phyloP scores from a whole-genome alignment of 805 yeast species.

The Naumovozyma baii region DNA sequence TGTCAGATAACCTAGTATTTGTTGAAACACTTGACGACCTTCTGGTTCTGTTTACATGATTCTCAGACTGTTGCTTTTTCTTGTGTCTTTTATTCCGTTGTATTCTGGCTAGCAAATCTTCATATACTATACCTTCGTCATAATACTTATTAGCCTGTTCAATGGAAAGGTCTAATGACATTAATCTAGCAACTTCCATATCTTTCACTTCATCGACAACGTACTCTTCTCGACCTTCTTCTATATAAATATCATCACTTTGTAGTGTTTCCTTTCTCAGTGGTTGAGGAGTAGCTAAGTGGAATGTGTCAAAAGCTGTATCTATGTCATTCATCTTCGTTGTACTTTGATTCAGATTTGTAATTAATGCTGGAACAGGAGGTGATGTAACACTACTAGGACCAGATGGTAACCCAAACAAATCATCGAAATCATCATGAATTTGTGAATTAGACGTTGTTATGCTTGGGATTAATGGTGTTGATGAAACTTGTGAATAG shows the following conservation, averaged over 20 bases:
- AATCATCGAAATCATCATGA: constrained; percentile 17
- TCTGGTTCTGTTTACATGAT: not conserved
- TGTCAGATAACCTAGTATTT: not conserved
- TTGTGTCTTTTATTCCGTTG: not conserved
- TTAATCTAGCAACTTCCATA: constrained; percentile 28
- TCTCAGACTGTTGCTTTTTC: not conserved
- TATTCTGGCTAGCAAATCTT: constrained; percentile 7
- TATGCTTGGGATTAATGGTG: not conserved
- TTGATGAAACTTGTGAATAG: not conserved
- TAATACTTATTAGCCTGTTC: constrained; percentile 17
- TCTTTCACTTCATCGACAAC: constrained; percentile 28
- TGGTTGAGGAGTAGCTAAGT: constrained; percentile 1
- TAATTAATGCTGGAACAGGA: too few species aligned
- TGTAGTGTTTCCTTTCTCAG: not conserved
- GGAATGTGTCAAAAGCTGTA: constrained; percentile 17
- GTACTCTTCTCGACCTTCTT: constrained; percentile 4
- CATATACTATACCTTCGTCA: constrained; percentile 21
- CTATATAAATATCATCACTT: not conserved
- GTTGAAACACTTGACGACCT: too few species aligned
- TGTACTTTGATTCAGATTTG: not conserved
- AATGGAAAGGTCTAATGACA: constrained; percentile 24
- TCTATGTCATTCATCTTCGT: constrained; percentile 10
- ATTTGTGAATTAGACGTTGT: not conserved
- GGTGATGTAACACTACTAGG: not conserved
- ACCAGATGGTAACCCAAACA: constrained; percentile 8